phyloP scores from a whole-genome alignment of 2,329 filamentous ascomycete species.

The Fusarium coffeatum region DNA sequence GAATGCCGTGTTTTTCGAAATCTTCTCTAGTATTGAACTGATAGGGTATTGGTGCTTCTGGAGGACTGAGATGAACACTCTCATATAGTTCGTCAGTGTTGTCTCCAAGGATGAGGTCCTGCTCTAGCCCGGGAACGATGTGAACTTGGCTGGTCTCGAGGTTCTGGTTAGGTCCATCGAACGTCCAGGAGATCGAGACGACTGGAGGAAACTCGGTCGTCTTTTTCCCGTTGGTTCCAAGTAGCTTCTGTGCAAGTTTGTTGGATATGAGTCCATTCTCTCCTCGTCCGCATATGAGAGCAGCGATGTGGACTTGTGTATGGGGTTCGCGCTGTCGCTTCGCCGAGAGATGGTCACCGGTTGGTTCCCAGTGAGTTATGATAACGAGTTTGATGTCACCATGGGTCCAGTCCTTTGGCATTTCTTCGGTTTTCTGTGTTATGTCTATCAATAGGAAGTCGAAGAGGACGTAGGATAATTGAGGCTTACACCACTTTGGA shows the following conservation, averaged over 20 bases:
- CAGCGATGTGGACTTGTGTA: neutral
- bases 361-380: conserved; percentile 8
- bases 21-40: neutral
- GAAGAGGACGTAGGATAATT: too few species aligned
- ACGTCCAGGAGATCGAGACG: conserved; percentile 13
- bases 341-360: neutral
- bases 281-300: conserved; percentile 1
- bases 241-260: conserved; percentile 4
- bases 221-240: neutral
- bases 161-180: neutral
- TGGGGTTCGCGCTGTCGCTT: neutral
- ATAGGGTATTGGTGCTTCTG: neutral
- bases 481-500: neutral
- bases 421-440: conserved; percentile 10
- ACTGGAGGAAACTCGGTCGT: neutral
- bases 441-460: neutral
- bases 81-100: conserved; percentile 1
- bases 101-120: conserved; percentile 22
- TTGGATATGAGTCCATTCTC: conserved; percentile 12
- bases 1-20: conserved; percentile 7
- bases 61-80: conserved; percentile 6
- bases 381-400: neutral
- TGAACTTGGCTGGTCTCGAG: conserved; percentile 18
- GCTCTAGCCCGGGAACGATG: conserved; percentile 11
- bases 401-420: conserved; percentile 1